These are phyloP conservation scores for Physcomitrium patens DNA, from an alignment of 225 moss, liverwort and hornwort species.

Conservation along the genomic window DNA sequence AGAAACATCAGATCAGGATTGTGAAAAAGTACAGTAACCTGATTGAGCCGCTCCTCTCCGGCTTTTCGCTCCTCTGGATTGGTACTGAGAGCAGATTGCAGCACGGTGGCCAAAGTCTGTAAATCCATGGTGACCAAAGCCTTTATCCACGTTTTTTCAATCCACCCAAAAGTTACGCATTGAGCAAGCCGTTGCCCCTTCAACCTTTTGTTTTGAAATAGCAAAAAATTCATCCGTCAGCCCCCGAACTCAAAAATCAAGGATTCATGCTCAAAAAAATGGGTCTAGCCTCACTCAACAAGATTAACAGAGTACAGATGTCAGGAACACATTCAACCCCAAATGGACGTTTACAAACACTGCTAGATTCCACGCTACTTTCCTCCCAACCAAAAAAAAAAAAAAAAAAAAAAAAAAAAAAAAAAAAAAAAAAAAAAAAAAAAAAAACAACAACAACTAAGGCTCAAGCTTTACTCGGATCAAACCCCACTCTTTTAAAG, in stretches of 20 bases:
- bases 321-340: too few relatives aligned
- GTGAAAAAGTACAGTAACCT: constrained; percentile 47
- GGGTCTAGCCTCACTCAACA: too few relatives aligned
- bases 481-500: background rate
- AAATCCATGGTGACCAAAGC: constrained; percentile 75
- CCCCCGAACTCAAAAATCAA: too few relatives aligned
- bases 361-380: background rate
- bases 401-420: too few relatives aligned
- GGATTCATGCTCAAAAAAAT: too few relatives aligned
- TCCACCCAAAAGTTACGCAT: constrained; percentile 40
- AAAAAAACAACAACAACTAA: background rate
- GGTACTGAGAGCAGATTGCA: constrained; percentile 96
- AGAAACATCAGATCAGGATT: background rate
- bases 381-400: too few relatives aligned
- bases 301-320: too few relatives aligned
- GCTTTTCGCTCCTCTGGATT: constrained; percentile 94
- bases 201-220: constrained; percentile 1
- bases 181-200: constrained; percentile 19
- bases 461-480: too few relatives aligned
- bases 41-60: constrained; percentile 96
- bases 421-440: too few relatives aligned
- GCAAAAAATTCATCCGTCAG: background rate
- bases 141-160: constrained; percentile 30
- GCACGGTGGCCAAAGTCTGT: constrained; percentile 76
- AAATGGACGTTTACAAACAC: too few relatives aligned